These are phyloP conservation scores for Lachnellula willkommii DNA, from an alignment of 2,329 filamentous ascomycete species.

Conservation along the genomic window DNA sequence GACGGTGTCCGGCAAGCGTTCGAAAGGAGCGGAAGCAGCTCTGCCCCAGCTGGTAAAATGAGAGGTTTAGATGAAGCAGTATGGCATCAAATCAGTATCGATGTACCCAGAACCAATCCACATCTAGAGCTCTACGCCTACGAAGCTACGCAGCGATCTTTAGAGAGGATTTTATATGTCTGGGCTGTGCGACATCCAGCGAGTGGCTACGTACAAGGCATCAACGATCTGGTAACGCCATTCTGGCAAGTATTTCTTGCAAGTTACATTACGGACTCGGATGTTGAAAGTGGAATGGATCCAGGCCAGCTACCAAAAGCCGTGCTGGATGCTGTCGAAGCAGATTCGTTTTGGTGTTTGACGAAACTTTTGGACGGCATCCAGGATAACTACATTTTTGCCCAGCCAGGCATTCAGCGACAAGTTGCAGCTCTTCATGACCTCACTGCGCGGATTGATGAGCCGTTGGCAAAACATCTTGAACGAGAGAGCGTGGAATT, in stretches of 20 bases:
- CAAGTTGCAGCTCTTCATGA: conserved; percentile 87
- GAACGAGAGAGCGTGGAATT: conserved; percentile 92
- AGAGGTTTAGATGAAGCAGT: conserved; percentile 88
- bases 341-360: conserved; percentile 96
- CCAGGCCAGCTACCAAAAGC: conserved; percentile 86
- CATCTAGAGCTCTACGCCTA: conserved; percentile 94
- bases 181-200: conserved; percentile 98
- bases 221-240: conserved; percentile 95
- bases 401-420: conserved; percentile 91
- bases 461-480: conserved; percentile 76
- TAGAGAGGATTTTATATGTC: conserved; percentile 92
- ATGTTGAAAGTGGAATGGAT: conserved; percentile 94
- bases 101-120: conserved; percentile 92
- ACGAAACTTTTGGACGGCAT: conserved; percentile 98
- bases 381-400: conserved; percentile 98
- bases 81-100: conserved; percentile 99
- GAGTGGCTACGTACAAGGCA: conserved; percentile 96
- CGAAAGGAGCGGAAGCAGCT: conserved; percentile 54
- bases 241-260: conserved; percentile 98
- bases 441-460: conserved; percentile 85
- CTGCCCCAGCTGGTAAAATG: conserved; percentile 40
- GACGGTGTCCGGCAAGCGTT: conserved; percentile 78
- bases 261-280: conserved; percentile 87
- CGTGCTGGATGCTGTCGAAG: conserved; percentile 93
- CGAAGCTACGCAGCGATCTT: conserved; percentile 87